Evolutionary conservation across 2,329 filamentous ascomycete species (phyloP).

Genomic region (Talaromyces sp.): DNA sequence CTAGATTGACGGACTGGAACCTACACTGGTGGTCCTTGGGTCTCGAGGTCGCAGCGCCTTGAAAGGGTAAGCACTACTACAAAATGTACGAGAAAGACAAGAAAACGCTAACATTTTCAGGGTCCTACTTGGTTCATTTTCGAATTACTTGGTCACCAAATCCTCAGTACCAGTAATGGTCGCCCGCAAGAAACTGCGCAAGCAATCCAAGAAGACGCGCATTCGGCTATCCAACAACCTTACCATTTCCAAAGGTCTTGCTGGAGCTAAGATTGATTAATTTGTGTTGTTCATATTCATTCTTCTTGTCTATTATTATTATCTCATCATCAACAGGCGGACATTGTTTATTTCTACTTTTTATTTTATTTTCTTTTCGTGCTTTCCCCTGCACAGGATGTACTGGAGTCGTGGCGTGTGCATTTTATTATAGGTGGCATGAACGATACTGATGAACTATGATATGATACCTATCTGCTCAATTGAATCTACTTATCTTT

Average conservation of each 20-base stretch:
- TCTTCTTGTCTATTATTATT: background rate
- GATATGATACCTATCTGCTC: conserved; percentile 2
- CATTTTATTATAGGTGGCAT: background rate
- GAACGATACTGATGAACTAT: background rate
- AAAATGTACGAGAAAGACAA: background rate
- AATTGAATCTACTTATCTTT: background rate
- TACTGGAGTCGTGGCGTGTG: background rate
- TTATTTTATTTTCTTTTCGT: background rate
- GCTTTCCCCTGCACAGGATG: background rate
- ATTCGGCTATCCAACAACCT: conserved; percentile 77
- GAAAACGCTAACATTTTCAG: conserved; percentile 40
- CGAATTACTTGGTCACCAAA: conserved; percentile 95
- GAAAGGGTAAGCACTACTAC: conserved; percentile 64
- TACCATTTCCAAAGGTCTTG: conserved; percentile 61
- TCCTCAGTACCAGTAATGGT: conserved; percentile 98
- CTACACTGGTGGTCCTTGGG: conserved; percentile 87
- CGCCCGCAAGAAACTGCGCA: conserved; percentile 79
- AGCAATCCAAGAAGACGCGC: conserved; percentile 70
- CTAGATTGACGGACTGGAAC: conserved; percentile 83
- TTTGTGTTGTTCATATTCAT: background rate
- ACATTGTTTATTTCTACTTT: background rate
- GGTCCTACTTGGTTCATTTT: conserved; percentile 91
- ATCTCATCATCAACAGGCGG: background rate
- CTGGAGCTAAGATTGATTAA: conserved; percentile 69
- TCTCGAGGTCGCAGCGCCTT: conserved; percentile 85